phyloP scores from a whole-genome alignment of 768 basidiomycete species.

The Calvatia gigantea region DNA sequence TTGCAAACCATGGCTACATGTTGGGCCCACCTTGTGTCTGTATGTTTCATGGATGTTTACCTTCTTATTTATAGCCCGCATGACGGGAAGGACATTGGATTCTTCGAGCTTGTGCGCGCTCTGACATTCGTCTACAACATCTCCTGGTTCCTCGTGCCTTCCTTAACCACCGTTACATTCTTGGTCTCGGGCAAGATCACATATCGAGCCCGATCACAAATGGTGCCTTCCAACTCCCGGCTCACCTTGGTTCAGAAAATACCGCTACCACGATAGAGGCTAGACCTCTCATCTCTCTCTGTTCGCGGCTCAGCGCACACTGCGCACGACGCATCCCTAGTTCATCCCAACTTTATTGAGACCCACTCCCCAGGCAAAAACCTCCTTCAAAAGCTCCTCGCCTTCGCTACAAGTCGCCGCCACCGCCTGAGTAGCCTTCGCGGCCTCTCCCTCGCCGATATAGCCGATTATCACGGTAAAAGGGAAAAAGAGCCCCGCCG shows the following conservation, averaged over 20 bases:
- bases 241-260: background rate
- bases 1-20: conserved; percentile 59
- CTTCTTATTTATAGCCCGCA: conserved; percentile 36
- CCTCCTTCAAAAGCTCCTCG: conserved; percentile 27
- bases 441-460: conserved; percentile 42
- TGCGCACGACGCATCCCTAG: conserved; percentile 65
- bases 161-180: conserved; percentile 49
- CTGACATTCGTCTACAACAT: conserved; percentile 59
- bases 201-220: conserved; percentile 7
- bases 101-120: conserved; percentile 45
- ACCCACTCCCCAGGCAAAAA: conserved; percentile 42
- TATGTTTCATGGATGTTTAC: background rate
- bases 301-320: conserved; percentile 50
- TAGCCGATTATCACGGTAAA: conserved; percentile 49
- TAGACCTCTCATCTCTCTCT: conserved; percentile 37
- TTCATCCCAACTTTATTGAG: conserved; percentile 36
- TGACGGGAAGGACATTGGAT: conserved; percentile 47
- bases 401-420: conserved; percentile 18
- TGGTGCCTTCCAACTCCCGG: background rate
- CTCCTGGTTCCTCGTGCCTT: conserved; percentile 48
- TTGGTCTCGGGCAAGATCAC: conserved; percentile 41
- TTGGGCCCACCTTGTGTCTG: conserved; percentile 20
- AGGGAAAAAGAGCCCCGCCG: too few relatives aligned
- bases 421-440: conserved; percentile 10
- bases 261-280: conserved; percentile 20